phyloP scores from a whole-genome alignment of 2,329 filamentous ascomycete species.

The Cordyceps cateniannulata region DNA sequence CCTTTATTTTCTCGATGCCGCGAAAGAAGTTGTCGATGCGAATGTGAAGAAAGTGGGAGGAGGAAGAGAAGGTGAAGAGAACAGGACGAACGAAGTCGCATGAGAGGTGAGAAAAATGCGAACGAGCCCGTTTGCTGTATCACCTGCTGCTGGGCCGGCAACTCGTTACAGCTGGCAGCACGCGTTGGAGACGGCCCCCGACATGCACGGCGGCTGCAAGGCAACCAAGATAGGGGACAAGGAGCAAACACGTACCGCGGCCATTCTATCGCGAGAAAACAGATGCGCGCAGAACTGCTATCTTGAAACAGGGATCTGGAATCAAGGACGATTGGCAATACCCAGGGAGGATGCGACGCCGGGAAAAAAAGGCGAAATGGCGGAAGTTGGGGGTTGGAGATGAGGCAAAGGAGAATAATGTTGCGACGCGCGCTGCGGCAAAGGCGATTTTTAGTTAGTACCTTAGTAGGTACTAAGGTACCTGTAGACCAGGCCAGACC shows the following conservation, averaged over 20 bases:
- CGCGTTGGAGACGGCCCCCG: constrained; percentile 4
- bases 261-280: constrained; percentile 33
- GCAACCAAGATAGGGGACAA: constrained; percentile 14
- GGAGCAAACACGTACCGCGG: constrained; percentile 31
- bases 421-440: constrained; percentile 7
- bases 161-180: constrained; percentile 12
- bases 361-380: constrained; percentile 10
- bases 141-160: constrained; percentile 2
- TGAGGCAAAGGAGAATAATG: constrained; percentile 11
- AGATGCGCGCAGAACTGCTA: constrained; percentile 15
- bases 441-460: background rate
- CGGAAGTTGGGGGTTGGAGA: constrained; percentile 6
- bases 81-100: background rate
- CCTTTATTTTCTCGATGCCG: background rate
- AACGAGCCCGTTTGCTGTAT: constrained; percentile 11
- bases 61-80: background rate
- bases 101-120: background rate
- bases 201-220: constrained; percentile 9
- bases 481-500: too few species aligned
- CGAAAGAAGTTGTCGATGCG: background rate
- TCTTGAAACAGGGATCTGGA: constrained; percentile 2
- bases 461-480: too few species aligned
- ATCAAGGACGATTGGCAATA: constrained; percentile 10
- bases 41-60: background rate
- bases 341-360: constrained; percentile 7